Percentiles rank a stretch among this genome's conserved stretches.
phyloP scores from a whole-genome alignment of 176 grass and related monocot species.

The Saccharum officinarum region DNA sequence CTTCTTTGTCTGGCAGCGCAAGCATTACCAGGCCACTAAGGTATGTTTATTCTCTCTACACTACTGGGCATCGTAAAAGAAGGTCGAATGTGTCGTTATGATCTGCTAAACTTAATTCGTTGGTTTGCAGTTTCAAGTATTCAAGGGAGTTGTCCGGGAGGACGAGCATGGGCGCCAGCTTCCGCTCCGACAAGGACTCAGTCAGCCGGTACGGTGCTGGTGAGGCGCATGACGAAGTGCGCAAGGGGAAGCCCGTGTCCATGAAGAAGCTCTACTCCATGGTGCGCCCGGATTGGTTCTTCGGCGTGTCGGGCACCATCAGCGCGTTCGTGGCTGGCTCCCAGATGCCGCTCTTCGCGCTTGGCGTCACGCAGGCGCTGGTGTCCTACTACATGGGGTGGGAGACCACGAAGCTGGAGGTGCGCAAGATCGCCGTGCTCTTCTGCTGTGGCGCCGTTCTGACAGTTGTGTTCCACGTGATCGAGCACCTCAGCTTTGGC shows the following conservation, averaged over 20 bases:
- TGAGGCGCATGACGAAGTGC: conserved; percentile 45
- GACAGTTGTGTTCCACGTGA: conserved; percentile 71
- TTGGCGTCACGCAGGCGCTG: conserved; percentile 83
- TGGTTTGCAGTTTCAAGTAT: conserved; percentile 56
- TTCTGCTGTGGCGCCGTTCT: conserved; percentile 73
- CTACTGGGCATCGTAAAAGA: not conserved
- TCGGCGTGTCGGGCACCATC: conserved; percentile 66
- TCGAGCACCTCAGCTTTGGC: conserved; percentile 93
- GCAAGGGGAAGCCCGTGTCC: conserved; percentile 64
- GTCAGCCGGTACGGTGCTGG: conserved; percentile 44
- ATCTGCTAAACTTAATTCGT: not conserved
- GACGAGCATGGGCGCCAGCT: conserved; percentile 77
- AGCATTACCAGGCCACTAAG: conserved; percentile 70
- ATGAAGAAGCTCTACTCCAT: conserved; percentile 88
- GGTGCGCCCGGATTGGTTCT: conserved; percentile 85
- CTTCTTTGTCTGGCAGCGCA: conserved; percentile 46
- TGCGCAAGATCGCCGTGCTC: conserved; percentile 78
- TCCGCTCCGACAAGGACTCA: conserved; percentile 89
- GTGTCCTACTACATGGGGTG: conserved; percentile 99
- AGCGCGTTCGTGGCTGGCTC: conserved; percentile 76
- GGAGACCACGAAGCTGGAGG: conserved; percentile 82
- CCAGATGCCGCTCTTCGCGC: conserved; percentile 91
- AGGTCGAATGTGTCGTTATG: not conserved
- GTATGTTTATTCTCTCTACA: conserved; percentile 8
- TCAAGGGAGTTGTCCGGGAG: conserved; percentile 78